Evolutionary conservation across 352 stramenopile species (phyloP).

Genomic region (Globisporangium megalacanthum): DNA sequence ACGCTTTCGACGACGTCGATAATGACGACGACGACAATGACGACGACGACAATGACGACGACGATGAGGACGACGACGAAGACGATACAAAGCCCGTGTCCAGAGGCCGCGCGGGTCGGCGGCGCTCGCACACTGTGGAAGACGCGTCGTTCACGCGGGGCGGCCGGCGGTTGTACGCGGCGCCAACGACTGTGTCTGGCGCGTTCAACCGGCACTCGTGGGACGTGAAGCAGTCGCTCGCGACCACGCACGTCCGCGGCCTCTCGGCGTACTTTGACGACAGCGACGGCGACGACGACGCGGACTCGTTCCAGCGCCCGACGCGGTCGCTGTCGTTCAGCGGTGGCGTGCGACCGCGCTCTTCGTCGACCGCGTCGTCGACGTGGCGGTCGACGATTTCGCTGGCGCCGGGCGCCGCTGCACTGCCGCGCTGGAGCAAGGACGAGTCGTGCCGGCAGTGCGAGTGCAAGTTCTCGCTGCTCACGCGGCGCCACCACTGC

Average conservation of each 20-base stretch:
- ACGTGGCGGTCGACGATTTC: constrained; percentile 14
- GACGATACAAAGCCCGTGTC: neutral
- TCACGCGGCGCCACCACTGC: constrained; percentile 78
- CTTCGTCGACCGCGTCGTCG: constrained; percentile 30
- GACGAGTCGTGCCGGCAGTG: constrained; percentile 61
- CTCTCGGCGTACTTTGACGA: constrained; percentile 12
- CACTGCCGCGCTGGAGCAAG: constrained; percentile 61
- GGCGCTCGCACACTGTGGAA: constrained; percentile 17
- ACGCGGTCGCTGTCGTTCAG: constrained; percentile 12
- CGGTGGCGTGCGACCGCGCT: constrained; percentile 14
- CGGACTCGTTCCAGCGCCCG: constrained; percentile 5
- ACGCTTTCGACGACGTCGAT: neutral
- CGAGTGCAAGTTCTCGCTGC: constrained; percentile 59
- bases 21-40: constrained; percentile 18
- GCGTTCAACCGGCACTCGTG: constrained; percentile 9
- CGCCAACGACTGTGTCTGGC: constrained; percentile 7
- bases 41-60: constrained; percentile 1
- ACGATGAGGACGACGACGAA: constrained; percentile 2
- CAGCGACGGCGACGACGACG: constrained; percentile 6
- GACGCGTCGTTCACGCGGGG: constrained; percentile 16
- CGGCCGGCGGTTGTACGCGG: constrained; percentile 13
- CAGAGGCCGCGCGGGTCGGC: constrained; percentile 8
- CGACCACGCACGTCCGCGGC: constrained; percentile 7
- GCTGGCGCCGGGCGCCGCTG: constrained; percentile 15
- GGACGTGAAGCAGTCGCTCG: constrained; percentile 6